A percentile compares a stretch with the other conserved stretches of the same genome.
Evolutionary conservation across 306 rosid species (phyloP).

Genomic region (Lablab purpureus): DNA sequence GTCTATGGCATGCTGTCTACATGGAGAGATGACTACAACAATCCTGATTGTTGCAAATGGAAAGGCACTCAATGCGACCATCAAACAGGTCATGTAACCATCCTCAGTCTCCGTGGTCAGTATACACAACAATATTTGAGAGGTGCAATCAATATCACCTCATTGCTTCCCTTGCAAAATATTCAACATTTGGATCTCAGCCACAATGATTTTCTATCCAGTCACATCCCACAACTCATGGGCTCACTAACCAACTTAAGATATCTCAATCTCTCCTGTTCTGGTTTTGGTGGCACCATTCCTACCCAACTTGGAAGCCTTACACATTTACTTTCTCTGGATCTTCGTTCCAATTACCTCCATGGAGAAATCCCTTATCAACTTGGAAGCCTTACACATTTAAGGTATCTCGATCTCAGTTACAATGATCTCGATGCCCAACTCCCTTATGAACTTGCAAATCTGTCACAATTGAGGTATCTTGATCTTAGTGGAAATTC

Average conservation of each 20-base stretch:
- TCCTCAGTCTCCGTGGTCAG: too few relatives aligned
- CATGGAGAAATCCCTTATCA: not conserved
- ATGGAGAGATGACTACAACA: too few relatives aligned
- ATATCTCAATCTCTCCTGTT: constrained; percentile 27
- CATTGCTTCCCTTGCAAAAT: too few relatives aligned
- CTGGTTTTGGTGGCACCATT: not conserved
- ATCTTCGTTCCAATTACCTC: not conserved
- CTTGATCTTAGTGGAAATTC: not conserved
- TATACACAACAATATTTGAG: too few relatives aligned
- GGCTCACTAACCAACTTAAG: not conserved
- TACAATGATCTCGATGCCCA: not conserved
- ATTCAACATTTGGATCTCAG: too few relatives aligned
- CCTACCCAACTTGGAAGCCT: constrained; percentile 9
- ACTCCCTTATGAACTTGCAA: constrained; percentile 11
- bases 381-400: not conserved
- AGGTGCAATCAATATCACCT: too few relatives aligned
- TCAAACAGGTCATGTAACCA: too few relatives aligned
- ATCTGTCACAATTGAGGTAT: not conserved
- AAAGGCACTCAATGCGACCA: too few relatives aligned
- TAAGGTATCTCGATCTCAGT: constrained; percentile 1
- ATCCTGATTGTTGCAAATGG: too few relatives aligned
- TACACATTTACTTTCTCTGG: not conserved
- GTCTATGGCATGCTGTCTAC: too few relatives aligned
- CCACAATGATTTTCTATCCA: too few relatives aligned
- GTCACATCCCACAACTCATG: not conserved